Evolutionary conservation across 2,329 filamentous ascomycete species (phyloP).

Genomic region (Colletotrichum kahawae): DNA sequence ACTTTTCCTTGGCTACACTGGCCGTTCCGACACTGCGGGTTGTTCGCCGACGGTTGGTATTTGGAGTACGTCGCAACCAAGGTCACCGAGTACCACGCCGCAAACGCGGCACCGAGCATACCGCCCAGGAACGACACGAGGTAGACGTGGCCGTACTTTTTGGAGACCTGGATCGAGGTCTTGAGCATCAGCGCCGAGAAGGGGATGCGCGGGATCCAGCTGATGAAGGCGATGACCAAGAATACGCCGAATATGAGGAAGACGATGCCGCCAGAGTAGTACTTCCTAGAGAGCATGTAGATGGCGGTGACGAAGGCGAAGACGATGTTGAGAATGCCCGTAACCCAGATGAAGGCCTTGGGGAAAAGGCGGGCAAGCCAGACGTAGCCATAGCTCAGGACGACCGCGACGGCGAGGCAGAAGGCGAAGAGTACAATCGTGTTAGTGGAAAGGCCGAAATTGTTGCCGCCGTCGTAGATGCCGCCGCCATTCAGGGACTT

Average conservation of each 20-base stretch:
- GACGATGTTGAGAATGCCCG: conserved; percentile 85
- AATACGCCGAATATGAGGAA: conserved; percentile 86
- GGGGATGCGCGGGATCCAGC: conserved; percentile 89
- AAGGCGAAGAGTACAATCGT: conserved; percentile 87
- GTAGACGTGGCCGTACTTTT: conserved; percentile 84
- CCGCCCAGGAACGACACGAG: conserved; percentile 85
- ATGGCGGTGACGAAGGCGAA: conserved; percentile 86
- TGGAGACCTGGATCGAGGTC: conserved; percentile 84
- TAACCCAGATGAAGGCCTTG: conserved; percentile 92
- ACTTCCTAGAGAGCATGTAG: conserved; percentile 79
- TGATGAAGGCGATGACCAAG: conserved; percentile 81
- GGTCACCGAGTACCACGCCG: conserved; percentile 86
- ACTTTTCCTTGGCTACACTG: conserved; percentile 78
- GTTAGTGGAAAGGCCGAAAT: conserved; percentile 76
- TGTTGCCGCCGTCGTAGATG: conserved; percentile 73
- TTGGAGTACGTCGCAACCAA: conserved; percentile 86
- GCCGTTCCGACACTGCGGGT: conserved; percentile 59
- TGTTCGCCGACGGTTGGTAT: conserved; percentile 69
- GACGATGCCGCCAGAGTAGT: conserved; percentile 86
- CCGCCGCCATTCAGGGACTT: conserved; percentile 70
- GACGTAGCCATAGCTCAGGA: conserved; percentile 80
- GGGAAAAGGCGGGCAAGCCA: conserved; percentile 77
- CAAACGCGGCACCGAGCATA: conserved; percentile 74
- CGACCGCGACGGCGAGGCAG: conserved; percentile 73
- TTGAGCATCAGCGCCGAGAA: conserved; percentile 91